Base-by-base conservation (phyloP, 352 stramenopile species). In the Phytophthora citricola region DNA sequence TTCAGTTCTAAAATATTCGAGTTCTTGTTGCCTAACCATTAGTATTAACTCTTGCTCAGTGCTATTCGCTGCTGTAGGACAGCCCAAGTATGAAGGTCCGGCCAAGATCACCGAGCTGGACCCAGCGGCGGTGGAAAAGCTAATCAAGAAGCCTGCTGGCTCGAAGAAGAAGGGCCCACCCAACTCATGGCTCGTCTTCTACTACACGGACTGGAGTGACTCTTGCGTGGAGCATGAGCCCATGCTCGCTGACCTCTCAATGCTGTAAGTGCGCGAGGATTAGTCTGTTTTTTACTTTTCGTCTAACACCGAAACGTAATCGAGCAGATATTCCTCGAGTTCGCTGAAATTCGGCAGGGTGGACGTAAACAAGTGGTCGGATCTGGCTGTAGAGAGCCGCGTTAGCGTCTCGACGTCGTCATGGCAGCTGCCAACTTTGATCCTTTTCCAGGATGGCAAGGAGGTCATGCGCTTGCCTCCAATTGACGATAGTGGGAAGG, bases 181-280 rank as follows among this genome's bases (percentile, higher is more conserved):
- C 22, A 79, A 75, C 8, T 83, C 79, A 20, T 93, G 85, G 85
- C 66, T 94, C 11, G 71, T 92, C 26, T 92, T 90, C 59, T 91
- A 86, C 32, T 81, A 88, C 58, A 69, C 83, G 4, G 81, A 92
- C 66, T 92, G 83, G 83, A 92, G 79, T 61, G 82, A 91, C 63
- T 66, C 82, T 39, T 94, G 85, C 39, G 60, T 92, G 14, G 77
- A 94, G 60, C 76, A 90, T 47, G 85, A 92, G 71, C 73, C 83
- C 9, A 87, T 92, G 78, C 59, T 90, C 38, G 85, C 85, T 48
- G 75, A 91, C 2, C 66, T 93, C 32, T 93, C 85, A 22, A 70
- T 93, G 31, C 10, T 36, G 31, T 36, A 36, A 36, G 31, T 36
- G 9, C 31, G 14, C 2, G 31, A 36, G 12, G 9, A 36, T 36